Conservation (phyloP, 1,139 yeast species). For the Groenewaldozyma sp. region DNA sequence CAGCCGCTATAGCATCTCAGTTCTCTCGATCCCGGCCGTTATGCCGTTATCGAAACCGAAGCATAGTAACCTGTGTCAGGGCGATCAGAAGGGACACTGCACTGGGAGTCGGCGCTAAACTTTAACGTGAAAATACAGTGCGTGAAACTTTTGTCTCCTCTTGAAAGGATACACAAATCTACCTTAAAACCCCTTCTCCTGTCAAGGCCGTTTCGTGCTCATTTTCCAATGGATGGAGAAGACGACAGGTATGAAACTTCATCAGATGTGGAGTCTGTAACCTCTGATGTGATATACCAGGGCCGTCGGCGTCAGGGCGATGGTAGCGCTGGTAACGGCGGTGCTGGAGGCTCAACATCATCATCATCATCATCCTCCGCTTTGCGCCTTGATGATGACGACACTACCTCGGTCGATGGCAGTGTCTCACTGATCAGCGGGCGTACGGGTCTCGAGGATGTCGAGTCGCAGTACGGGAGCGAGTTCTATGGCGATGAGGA, state of each 20-base stretch:
- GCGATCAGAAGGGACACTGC: too few species aligned
- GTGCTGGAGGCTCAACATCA: slow-evolving; percentile 13
- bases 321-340: slow-evolving; percentile 5
- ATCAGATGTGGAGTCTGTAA: slow-evolving; percentile 22
- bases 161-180: too few species aligned
- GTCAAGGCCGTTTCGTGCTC: too few species aligned
- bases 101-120: too few species aligned
- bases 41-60: too few species aligned
- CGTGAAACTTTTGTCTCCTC: too few species aligned
- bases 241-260: slow-evolving; percentile 7
- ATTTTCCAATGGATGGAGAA: not conserved
- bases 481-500: slow-evolving; percentile 11
- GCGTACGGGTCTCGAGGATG: not conserved
- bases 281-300: slow-evolving; percentile 23
- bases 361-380: too few species aligned
- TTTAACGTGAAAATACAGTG: too few species aligned
- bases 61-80: too few species aligned
- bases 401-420: slow-evolving; percentile 17
- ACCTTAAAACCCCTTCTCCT: too few species aligned
- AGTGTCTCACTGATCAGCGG: slow-evolving; percentile 1
- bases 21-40: too few species aligned
- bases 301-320: slow-evolving; percentile 19
- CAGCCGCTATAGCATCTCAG: too few species aligned
- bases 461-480: not conserved
- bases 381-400: slow-evolving; percentile 19